These are phyloP conservation scores for Cyberlindnera euphorbiiphila DNA, from an alignment of 805 yeast genomes.

Conservation along the genomic window DNA sequence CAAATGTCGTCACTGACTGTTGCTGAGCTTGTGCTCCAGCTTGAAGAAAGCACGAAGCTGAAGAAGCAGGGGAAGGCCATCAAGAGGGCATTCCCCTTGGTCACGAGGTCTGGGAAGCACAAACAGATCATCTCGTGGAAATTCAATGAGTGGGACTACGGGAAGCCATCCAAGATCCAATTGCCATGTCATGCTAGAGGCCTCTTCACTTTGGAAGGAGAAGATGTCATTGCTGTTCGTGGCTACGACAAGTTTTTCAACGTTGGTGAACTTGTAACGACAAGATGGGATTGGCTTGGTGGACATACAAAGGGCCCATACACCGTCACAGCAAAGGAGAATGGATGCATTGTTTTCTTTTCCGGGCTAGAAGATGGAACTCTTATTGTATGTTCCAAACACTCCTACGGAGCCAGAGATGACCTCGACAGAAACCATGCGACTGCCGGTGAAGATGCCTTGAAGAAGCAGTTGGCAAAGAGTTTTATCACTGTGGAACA, in stretches of 20 bases:
- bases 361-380: conserved; percentile 75
- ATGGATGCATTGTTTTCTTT: conserved; percentile 87
- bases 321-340: conserved; percentile 77
- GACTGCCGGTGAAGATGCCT: conserved; percentile 56
- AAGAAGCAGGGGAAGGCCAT: conserved; percentile 30
- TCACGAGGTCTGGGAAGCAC: conserved; percentile 19
- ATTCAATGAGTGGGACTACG: conserved; percentile 88
- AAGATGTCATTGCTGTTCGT: conserved; percentile 55
- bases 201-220: conserved; percentile 51
- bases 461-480: conserved; percentile 48
- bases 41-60: conserved; percentile 1
- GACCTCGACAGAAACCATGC: conserved; percentile 69
- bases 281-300: conserved; percentile 47
- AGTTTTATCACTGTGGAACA: conserved; percentile 39
- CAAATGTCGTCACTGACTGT: too few species aligned
- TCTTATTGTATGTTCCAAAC: conserved; percentile 84
- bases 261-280: conserved; percentile 55
- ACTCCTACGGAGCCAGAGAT: conserved; percentile 69
- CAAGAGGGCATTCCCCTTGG: conserved; percentile 27
- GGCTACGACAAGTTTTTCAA: conserved; percentile 97
- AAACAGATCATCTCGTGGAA: conserved; percentile 57
- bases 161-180: conserved; percentile 39
- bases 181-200: conserved; percentile 85
- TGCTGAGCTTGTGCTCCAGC: conserved; percentile 1
- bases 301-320: conserved; percentile 68